Conservation (phyloP, 192 early-diverging fungal genomes). For the Spizellomyces punctatus region DNA sequence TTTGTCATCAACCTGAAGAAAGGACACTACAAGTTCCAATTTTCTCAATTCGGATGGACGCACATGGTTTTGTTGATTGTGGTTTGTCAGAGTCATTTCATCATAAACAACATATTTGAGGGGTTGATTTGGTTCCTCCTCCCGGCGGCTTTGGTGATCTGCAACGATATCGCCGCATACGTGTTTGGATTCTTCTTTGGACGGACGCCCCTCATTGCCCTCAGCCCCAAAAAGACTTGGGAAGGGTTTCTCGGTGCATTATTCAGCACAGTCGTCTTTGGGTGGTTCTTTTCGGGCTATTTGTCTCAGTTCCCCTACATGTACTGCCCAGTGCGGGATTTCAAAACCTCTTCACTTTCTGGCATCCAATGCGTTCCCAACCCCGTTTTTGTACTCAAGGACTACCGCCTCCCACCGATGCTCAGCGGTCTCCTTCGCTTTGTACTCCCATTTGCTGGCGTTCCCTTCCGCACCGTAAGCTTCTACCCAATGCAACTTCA, state of each 20-base stretch:
- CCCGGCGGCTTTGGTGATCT: constrained; percentile 85
- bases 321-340: constrained; percentile 64
- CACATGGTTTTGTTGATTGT: constrained; percentile 95
- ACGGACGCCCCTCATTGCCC: constrained; percentile 82
- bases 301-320: constrained; percentile 66
- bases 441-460: constrained; percentile 21
- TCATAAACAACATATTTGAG: constrained; percentile 97
- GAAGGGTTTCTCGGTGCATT: constrained; percentile 95
- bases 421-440: constrained; percentile 24
- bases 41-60: constrained; percentile 95
- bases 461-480: constrained; percentile 55
- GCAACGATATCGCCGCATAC: constrained; percentile 96
- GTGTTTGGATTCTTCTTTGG: constrained; percentile 96
- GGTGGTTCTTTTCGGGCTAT: constrained; percentile 62
- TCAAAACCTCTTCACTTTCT: constrained; percentile 55
- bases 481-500: constrained; percentile 88
- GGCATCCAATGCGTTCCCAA: constrained; percentile 56
- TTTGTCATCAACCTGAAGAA: constrained; percentile 94
- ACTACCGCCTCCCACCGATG: constrained; percentile 46
- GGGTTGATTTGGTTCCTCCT: constrained; percentile 97
- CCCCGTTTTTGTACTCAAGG: constrained; percentile 61
- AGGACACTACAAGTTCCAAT: constrained; percentile 93
- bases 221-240: constrained; percentile 98
- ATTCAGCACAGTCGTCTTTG: constrained; percentile 84
- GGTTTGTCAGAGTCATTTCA: constrained; percentile 92